Evolutionary conservation across 1,284 basidiomycete species (phyloP), one percentile per base, ranked within the genome.

Genomic region (Somion occarium): DNA sequence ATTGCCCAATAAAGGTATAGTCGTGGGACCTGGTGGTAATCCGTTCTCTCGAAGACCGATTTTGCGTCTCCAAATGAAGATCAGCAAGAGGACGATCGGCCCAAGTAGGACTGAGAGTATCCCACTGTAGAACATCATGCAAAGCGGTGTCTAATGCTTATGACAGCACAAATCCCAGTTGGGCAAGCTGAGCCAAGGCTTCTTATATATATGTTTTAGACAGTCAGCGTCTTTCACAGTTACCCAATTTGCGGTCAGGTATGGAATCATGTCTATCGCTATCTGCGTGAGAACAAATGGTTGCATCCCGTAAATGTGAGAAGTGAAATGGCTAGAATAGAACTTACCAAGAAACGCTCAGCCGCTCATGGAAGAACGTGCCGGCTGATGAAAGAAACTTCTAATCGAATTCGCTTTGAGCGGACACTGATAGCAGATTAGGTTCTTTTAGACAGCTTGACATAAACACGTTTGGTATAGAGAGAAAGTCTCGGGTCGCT

Each of bases 41-140:
- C 51, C 50, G 13, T 5, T 11, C 18, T 51, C 46, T 39, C 54
- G 25, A 5, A 19, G 38, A 30, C 51, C 50, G 18, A 38, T 39
- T 20, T 23, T 19, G 3, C 13, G 18, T 7, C 37, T 11, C 34
- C 46, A 30, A 3, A 48, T 18, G 42, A 43, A 23, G 7, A 24
- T 13, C 7, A 43, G 42, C 5, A 43, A 9, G 5, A 22, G 13
- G 4, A 23, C 18, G 13, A 39, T 15, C n/a, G 20, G n/a, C 3
- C 3, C 13, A 20, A 39, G 5, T 5, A 5, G 13, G 13, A 39
- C n/a, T 20, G n/a, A 39, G 4, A 39, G 13, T 15, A 18, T 15
- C 3, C n/a, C 13, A 15, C 4, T 37, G 11, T 37, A 4, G 38
- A 15, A 20, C 38, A 15, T 20, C 3, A 15, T 39, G 38, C n/a